phyloP scores from a whole-genome alignment of 75 land plant genomes.

The Sequoiadendron giganteum region DNA sequence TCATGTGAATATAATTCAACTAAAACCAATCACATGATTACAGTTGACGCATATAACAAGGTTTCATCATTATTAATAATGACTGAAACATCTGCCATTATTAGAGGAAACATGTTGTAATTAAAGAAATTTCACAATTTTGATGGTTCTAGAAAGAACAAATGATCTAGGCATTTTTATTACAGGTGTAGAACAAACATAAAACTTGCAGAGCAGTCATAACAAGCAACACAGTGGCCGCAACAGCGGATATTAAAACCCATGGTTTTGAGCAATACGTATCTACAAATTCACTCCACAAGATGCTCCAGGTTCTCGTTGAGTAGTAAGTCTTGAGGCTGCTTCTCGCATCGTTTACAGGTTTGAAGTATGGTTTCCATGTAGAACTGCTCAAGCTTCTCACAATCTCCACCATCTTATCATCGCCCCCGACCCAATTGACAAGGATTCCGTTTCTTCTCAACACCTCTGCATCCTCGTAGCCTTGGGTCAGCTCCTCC shows the following conservation, averaged over 20 bases:
- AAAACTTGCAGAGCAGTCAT: not conserved
- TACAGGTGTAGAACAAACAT: not conserved
- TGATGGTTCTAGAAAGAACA: not conserved
- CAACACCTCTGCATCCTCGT: constrained; percentile 49
- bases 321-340: not conserved
- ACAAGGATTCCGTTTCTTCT: constrained; percentile 53
- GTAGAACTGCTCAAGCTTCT: constrained; percentile 29
- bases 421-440: constrained; percentile 58
- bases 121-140: no score
- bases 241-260: not conserved
- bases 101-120: no score
- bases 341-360: not conserved
- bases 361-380: not conserved
- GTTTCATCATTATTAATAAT: no score
- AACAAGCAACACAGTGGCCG: not conserved
- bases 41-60: no score
- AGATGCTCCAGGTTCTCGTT: not conserved
- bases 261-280: not conserved
- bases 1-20: no score
- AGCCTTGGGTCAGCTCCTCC: constrained; percentile 52
- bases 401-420: constrained; percentile 49
- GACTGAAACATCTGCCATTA: no score
- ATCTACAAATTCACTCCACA: not conserved
- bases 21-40: no score
- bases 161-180: not conserved